Base-by-base conservation (phyloP, 2,329 filamentous ascomycete genomes). In the Paracamarosporium sp. region DNA sequence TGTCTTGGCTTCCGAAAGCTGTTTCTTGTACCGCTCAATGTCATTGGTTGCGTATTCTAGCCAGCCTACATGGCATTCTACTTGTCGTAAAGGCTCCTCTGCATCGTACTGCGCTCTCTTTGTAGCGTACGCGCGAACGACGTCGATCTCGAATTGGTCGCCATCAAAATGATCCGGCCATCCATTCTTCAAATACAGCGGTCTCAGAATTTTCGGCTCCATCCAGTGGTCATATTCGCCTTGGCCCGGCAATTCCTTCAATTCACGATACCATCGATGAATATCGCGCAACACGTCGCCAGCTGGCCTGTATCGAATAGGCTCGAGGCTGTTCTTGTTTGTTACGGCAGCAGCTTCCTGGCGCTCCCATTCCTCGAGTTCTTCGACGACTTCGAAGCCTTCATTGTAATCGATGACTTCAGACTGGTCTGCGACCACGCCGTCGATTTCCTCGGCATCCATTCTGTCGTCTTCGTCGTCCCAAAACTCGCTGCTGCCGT, bases 111-210 rank as follows among this genome's bases (percentile, higher is more conserved):
- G 41, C 7, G 41, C 41, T n/a, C 43, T 43, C 9, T 48, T 58
- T 15, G 61, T 63, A 3, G 68, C 63, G 28, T 57, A 28, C 22
- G 38, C 50, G 12, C 63, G 54, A 24, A 41, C 50, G 31, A 46
- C n/a, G 15, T 51, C 59, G 3, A 66, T 50, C 11, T 57, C 27
- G 28, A 67, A 67, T 5, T 36, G 44, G 1, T 62, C 54, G n/a
- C 64, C 61, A 24, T 67, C 51, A 36, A 67, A 63, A 4, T 53
- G 27, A 28, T 58, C 57, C 11, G 57, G 63, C 64, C 66, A 67
- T n/a, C 64, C 63, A 20, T 22, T 53, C 20, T 50, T 50, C 6
- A 38, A 15, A 46, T 58, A 58, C n/a, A 58, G 24, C 7, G 44
- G 30, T 24, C 27, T 48, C 2, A 58, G 24, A 6, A 46, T 22